phyloP scores from a whole-genome alignment of 73 alveolate species.

The Paramecium tetraurelia region DNA sequence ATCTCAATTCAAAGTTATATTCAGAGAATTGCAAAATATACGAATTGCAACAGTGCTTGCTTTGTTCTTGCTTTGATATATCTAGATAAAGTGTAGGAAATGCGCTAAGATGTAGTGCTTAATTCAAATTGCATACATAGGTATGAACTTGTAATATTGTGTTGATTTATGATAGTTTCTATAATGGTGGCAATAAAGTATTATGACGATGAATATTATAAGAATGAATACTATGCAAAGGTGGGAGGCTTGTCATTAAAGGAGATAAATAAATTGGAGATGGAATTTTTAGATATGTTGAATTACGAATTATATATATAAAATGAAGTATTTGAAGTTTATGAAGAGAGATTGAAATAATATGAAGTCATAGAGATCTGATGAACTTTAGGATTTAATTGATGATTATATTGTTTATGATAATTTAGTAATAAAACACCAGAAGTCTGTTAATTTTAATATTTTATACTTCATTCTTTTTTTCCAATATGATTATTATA shows the following conservation, averaged over 20 bases:
- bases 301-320: slow-evolving; percentile 71
- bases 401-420: neutral
- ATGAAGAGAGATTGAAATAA: slow-evolving; percentile 52
- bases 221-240: slow-evolving; percentile 76
- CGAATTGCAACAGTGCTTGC: slow-evolving; percentile 67
- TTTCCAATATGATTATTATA: slow-evolving; percentile 54
- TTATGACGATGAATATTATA: slow-evolving; percentile 73
- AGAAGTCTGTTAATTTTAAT: neutral
- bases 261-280: slow-evolving; percentile 75
- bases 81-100: slow-evolving; percentile 68
- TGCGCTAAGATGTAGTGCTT: slow-evolving; percentile 49
- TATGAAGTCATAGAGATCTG: neutral
- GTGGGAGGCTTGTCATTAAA: slow-evolving; percentile 77
- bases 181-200: slow-evolving; percentile 77
- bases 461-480: slow-evolving; percentile 1
- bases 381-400: neutral
- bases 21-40: slow-evolving; percentile 69
- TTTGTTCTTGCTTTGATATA: slow-evolving; percentile 69
- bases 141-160: neutral
- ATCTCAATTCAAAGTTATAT: slow-evolving; percentile 68
- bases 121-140: slow-evolving; percentile 66
- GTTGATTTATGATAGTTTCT: slow-evolving; percentile 77
- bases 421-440: neutral
- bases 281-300: slow-evolving; percentile 70
- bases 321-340: slow-evolving; percentile 68